Evolutionary conservation across 2,329 filamentous ascomycete species (phyloP), one percentile per base, ranked within the genome.

Genomic region (Cordyceps cateniannulata): DNA sequence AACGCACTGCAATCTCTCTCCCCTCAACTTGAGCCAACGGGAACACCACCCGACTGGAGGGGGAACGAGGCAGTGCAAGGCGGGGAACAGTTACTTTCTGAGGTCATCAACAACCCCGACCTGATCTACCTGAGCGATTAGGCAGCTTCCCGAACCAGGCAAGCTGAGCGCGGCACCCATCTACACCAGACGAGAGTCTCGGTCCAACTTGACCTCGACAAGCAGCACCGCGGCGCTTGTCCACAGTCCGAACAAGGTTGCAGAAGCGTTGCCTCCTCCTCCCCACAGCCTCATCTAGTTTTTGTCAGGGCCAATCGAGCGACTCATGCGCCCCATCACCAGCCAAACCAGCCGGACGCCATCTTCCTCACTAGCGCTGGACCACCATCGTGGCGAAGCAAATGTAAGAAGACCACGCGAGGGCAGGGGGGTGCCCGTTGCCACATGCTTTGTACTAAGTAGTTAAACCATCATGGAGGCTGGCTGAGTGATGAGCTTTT

Each of bases 321-420:
- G 45, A 48, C 18, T 48, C 27, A 14, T 56, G 18, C 40, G 16
- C 42, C 42, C 38, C 10, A 20, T 20, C 14, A 9, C 22, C 3
- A n/a, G 44, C 54, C 27, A 57, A 57, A 25, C 29, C 24, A 29
- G 12, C 7, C n/a, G 12, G n/a, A 20, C 45, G 25, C 35, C 54
- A 57, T 1, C 9, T 20, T 3, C n/a, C 27, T 29, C 27, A 29
- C 27, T 48, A 57, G 54, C 54, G 54, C 40, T 48, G 54, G 18
- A 9, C 54, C 42, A 48, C 44, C 54, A 57, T 57, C 54, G 54
- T 57, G 54, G 54, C 54, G 42, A 20, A 57, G 54, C 54, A n/a
- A n/a, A n/a, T n/a, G n/a, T n/a, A n/a, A n/a, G n/a, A n/a, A n/a
- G n/a, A n/a, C n/a, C n/a, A 57, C 27, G 10, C 25, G 24, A 18